Base-by-base conservation (phyloP, 108 stramenopile species). In the Cylindrotheca closterium region DNA sequence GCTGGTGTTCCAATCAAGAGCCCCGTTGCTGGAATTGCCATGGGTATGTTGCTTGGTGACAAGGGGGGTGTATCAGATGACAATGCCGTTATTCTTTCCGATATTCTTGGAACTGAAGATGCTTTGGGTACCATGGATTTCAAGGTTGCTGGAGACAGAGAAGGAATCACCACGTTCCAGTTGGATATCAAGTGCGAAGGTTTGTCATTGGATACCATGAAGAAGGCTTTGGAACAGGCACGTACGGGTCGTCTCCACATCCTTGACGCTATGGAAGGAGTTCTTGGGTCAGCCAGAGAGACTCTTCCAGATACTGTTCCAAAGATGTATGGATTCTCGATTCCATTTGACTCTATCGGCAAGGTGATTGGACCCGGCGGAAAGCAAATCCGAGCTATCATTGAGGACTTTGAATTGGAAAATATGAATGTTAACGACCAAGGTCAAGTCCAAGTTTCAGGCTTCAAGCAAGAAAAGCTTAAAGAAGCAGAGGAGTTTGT, bases 161-260 rank as follows among this genome's bases (percentile, higher is more conserved):
- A 79, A 8, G 95, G 93, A 24, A 87, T 91, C 52, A 85, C 85
- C 29, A 81, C 88, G n/a, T 96, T 97, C 52, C 96, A 97, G 65
- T 71, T 97, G 33, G 96, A 97, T 73, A 93, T 95, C 76, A 97
- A 97, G 70, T 90, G 91, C 57, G 86, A 91, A 55, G 92, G 84
- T 57, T 63, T 95, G 21, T 93, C 88, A 7, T 48, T 93, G 23
- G 70, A 78, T 24, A 87, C 86, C n/a, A 89, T 97, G 76, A 57
- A 79, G 24, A 63, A 74, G 8, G 96, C 94, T n/a, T 70, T 96
- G 12, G 89, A 83, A 53, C 94, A 95, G 65, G 89, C 92, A 24
- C 80, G 68, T 34, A 69, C 63, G 22, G 92, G 87, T 3, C 58
- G 92, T 47, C 63, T 91, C 22, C 89, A 91, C 58, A 85, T 94